phyloP scores from a whole-genome alignment of 306 rosid species.

The Dalbergia oliveri region DNA sequence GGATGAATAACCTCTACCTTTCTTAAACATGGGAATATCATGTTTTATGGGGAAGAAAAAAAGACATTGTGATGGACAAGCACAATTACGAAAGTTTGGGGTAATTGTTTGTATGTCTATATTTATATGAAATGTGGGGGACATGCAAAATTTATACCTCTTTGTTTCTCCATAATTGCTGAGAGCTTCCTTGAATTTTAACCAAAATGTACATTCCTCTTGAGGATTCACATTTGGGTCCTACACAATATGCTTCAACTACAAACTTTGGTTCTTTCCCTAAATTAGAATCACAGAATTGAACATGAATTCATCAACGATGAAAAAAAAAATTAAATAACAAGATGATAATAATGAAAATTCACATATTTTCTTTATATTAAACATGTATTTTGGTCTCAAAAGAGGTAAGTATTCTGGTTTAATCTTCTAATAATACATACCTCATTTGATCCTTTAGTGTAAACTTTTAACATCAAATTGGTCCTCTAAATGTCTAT shows the following conservation, averaged over 20 bases:
- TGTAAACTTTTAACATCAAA: neutral
- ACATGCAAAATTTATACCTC: constrained; percentile 50
- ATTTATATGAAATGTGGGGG: neutral
- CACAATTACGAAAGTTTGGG: neutral
- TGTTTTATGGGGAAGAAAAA: neutral
- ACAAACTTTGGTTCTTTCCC: constrained; percentile 80
- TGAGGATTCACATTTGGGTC: constrained; percentile 78
- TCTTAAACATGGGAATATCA: neutral
- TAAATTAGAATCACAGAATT: constrained; percentile 47
- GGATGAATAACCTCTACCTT: too few species aligned
- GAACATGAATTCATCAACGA: constrained; percentile 33
- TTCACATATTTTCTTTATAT: neutral
- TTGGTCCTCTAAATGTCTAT: too few species aligned
- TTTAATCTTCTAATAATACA: neutral
- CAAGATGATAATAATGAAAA: neutral
- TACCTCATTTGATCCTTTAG: neutral
- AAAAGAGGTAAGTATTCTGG: neutral
- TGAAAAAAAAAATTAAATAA: neutral
- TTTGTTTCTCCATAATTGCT: constrained; percentile 63
- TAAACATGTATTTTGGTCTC: neutral
- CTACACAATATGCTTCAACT: constrained; percentile 80
- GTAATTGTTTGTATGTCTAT: neutral
- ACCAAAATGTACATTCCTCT: constrained; percentile 70
- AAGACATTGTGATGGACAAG: neutral
- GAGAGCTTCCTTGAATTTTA: constrained; percentile 71